Conservation (phyloP, 2,329 filamentous ascomycete species). For the Colletotrichum cuscutae region DNA sequence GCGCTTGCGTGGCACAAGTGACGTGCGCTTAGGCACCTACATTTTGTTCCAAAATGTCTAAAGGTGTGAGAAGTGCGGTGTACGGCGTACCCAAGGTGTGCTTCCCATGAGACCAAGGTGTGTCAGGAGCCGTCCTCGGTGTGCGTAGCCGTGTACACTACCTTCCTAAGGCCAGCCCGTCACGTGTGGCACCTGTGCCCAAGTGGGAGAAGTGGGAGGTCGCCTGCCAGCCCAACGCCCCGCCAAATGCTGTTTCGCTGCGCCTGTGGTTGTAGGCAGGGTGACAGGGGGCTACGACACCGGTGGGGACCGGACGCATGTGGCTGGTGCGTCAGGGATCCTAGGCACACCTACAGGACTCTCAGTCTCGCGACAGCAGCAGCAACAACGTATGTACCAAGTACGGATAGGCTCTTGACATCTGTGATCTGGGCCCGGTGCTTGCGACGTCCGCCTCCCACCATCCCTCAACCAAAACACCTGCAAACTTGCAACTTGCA, state of each 20-base stretch:
- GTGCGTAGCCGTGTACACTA: neutral
- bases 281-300: constrained; percentile 28
- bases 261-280: constrained; percentile 8
- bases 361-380: neutral
- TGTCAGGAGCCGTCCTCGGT: neutral
- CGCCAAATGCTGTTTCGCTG: constrained; percentile 15
- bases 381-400: constrained; percentile 16
- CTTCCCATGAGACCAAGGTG: neutral
- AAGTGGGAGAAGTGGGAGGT: neutral
- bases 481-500: constrained; percentile 9
- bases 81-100: no score
- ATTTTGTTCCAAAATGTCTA: neutral
- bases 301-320: constrained; percentile 16
- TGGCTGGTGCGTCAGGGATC: constrained; percentile 35
- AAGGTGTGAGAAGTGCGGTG: neutral
- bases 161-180: neutral
- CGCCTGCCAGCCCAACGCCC: constrained; percentile 10
- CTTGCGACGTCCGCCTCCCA: constrained; percentile 29
- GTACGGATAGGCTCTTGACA: constrained; percentile 20
- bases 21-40: constrained; percentile 25
- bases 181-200: constrained; percentile 18
- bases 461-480: constrained; percentile 14
- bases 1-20: constrained; percentile 18
- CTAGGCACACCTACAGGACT: constrained; percentile 1
- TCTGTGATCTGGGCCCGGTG: constrained; percentile 6